Evolutionary conservation across 768 basidiomycete genomes (phyloP).

Genomic region (Suillus subaureus): DNA sequence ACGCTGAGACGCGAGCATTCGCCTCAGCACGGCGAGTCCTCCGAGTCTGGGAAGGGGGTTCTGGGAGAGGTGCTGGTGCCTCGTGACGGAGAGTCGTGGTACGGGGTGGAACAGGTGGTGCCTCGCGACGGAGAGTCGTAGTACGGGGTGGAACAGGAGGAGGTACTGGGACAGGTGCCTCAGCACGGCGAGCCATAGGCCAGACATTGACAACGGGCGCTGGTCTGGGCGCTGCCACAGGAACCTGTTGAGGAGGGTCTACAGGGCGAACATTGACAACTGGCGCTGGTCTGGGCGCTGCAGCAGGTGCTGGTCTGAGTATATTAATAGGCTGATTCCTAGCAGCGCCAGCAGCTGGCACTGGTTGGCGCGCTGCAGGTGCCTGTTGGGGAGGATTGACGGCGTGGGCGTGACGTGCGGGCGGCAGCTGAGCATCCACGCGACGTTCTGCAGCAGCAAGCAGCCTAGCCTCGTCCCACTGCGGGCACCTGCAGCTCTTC

Average conservation of each 20-base stretch:
- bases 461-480: conserved; percentile 60
- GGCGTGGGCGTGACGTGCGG: conserved; percentile 30
- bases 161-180: not conserved
- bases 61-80: not conserved
- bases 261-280: not conserved
- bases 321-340: not conserved
- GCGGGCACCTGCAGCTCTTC: conserved; percentile 65
- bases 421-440: conserved; percentile 43
- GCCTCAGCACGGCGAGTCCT: not conserved
- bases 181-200: not conserved
- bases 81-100: too few relatives aligned
- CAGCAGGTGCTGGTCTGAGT: not conserved
- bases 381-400: conserved; percentile 27
- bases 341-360: not conserved
- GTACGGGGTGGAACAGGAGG: not conserved
- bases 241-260: conserved; percentile 1
- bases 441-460: conserved; percentile 46
- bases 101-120: too few relatives aligned
- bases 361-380: conserved; percentile 4
- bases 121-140: not conserved
- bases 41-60: not conserved
- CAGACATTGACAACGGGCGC: not conserved
- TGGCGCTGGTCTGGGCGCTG: conserved; percentile 6
- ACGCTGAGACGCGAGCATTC: not conserved
- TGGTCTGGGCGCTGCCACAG: conserved; percentile 5